Evolutionary conservation across 345 rosid species (phyloP).

Genomic region (Citrus mangshanensis): DNA sequence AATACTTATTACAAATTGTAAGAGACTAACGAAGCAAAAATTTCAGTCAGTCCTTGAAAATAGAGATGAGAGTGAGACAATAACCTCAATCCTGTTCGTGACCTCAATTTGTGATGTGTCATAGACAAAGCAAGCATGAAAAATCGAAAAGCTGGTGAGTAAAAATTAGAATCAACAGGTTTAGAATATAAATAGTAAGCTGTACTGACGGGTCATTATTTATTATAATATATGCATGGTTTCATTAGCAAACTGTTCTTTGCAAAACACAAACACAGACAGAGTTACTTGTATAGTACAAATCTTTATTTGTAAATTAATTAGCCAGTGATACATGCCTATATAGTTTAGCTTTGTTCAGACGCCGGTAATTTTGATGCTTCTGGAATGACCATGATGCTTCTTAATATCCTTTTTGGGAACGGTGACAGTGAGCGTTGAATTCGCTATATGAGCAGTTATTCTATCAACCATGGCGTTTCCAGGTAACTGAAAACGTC

Average conservation of each 20-base stretch:
- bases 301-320: background rate
- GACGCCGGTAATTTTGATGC: background rate
- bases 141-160: background rate
- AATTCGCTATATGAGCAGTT: conserved; percentile 28
- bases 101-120: too few species aligned
- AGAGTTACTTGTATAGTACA: background rate
- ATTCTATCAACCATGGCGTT: conserved; percentile 16
- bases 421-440: conserved; percentile 31
- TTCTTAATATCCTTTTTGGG: conserved; percentile 23
- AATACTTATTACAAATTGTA: background rate
- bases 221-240: background rate
- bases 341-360: background rate
- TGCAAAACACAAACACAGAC: too few species aligned
- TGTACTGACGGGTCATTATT: background rate
- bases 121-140: background rate
- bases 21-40: background rate
- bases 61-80: background rate
- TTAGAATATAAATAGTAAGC: background rate
- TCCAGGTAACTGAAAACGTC: conserved; percentile 32
- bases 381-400: background rate
- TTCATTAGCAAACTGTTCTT: background rate
- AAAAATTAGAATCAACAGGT: too few species aligned
- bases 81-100: background rate
- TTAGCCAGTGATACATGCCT: background rate
- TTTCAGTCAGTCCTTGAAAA: background rate